Percentiles rank a stretch among this genome's conserved stretches.
Evolutionary conservation across 2,329 filamentous ascomycete species (phyloP).

Genomic region (Pleomassaria siparia): DNA sequence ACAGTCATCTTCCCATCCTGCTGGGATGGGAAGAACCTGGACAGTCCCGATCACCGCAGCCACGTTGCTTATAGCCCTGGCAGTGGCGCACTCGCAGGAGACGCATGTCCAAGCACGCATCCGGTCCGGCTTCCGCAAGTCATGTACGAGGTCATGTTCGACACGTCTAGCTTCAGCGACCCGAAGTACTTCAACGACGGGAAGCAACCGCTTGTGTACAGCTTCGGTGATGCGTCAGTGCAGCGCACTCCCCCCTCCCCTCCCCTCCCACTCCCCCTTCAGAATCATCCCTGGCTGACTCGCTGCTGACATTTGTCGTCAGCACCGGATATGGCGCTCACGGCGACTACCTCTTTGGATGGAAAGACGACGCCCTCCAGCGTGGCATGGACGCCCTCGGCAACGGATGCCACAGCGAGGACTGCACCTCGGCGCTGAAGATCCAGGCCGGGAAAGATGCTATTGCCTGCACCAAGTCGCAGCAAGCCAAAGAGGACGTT

Average conservation of each 20-base stretch:
- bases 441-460: constrained; percentile 22
- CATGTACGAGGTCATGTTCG: constrained; percentile 51
- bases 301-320: constrained; percentile 4
- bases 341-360: constrained; percentile 19
- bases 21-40: constrained; percentile 61
- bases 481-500: constrained; percentile 22
- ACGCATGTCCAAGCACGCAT: constrained; percentile 47
- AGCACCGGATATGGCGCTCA: constrained; percentile 16
- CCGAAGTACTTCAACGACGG: constrained; percentile 22
- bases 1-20: constrained; percentile 72
- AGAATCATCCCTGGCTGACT: not conserved
- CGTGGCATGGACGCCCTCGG: constrained; percentile 17
- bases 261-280: not conserved
- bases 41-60: constrained; percentile 59
- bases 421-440: constrained; percentile 17
- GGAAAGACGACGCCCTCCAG: constrained; percentile 16
- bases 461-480: constrained; percentile 22
- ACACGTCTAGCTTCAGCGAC: constrained; percentile 36
- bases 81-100: constrained; percentile 11
- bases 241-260: no score
- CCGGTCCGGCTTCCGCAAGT: constrained; percentile 51
- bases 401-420: constrained; percentile 17
- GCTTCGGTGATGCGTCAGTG: constrained; percentile 28
- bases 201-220: constrained; percentile 32
- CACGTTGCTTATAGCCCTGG: constrained; percentile 63